Conservation (phyloP, 768 basidiomycete species). For the Mycena epipterygia region DNA sequence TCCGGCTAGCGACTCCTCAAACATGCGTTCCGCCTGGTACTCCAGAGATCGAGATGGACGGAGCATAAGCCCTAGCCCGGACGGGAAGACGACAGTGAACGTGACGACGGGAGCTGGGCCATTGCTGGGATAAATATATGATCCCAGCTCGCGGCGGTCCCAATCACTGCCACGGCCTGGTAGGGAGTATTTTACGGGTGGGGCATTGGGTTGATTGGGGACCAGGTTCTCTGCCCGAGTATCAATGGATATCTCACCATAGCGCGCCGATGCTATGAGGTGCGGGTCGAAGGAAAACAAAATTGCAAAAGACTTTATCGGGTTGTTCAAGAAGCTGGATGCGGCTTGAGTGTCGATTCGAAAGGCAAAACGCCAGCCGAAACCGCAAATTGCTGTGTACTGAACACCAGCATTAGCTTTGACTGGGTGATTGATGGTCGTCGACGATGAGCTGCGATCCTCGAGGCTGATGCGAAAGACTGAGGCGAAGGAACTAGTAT, state of each 20-base stretch:
- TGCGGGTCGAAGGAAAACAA: no score
- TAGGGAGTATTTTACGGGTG: no score
- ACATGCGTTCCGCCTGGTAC: constrained; percentile 20
- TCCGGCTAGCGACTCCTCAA: constrained; percentile 32
- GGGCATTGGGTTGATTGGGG: no score
- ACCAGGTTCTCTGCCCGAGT: no score
- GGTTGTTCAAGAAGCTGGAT: no score
- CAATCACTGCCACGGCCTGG: no score
- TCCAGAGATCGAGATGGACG: constrained; percentile 4
- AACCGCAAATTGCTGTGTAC: background rate
- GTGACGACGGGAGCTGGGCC: constrained; percentile 11
- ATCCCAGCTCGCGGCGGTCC: no score
- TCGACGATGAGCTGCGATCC: background rate
- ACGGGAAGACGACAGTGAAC: background rate
- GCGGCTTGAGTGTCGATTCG: no score
- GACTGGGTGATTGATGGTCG: background rate
- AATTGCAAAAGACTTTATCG: no score
- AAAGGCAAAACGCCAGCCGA: no score
- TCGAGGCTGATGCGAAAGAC: background rate
- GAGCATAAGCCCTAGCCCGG: constrained; percentile 4
- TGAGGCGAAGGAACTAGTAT: background rate
- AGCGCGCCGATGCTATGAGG: no score
- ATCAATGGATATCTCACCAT: no score
- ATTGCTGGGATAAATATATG: constrained; percentile 5
- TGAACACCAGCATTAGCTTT: background rate